Base-by-base conservation (phyloP, 2,329 filamentous ascomycete species). In the Diaporthe eres region DNA sequence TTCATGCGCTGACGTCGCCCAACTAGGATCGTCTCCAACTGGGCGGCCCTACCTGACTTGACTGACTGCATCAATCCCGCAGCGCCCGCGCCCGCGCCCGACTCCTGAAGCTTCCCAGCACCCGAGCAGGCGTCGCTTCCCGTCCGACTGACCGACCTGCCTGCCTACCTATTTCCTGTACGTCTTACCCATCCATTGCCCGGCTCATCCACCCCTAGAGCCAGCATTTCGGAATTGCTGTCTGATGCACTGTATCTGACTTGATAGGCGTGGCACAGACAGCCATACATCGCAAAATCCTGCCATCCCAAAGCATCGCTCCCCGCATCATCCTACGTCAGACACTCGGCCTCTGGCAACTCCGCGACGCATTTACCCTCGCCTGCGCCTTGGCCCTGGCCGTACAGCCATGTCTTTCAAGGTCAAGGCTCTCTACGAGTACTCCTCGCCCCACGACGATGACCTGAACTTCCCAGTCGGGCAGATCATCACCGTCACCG, bases 381-480 rank as follows among this genome's bases (percentile, higher is more conserved):
- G 65, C 63, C 65, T 71, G 25, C 37, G 51, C 70, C 60, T 49
- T 61, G 42, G 75, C 75, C 72, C 53, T 47, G 76, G 79, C 79
- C 80, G 78, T 77, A 80, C 77, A 72, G 90, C 85, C 83, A 96
- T 96, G 94, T 88, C 93, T 84, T 98, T 98, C 89, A 97, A 95
- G 87, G 97, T 99, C 88, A 98, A 96, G 90, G 95, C 97, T 80
- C 87, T 98, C 82, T 99, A 94, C 88, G 96, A 98, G 84, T 99
- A 99, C 88, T 88, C 90, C 83, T 98, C 97, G 79, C 91, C 91
- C 77, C 96, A 99, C 85, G 95, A 98, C 80, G 97, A 99, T 85
- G 97, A 99, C 86, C 92, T 99, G 80, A 94, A 91, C 83, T 99
- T 99, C 84, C 85, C 90, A 76, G 87, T 91, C 81, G 95, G 95